Percentiles rank a stretch among this genome's conserved stretches.
These are phyloP conservation scores for Nitzschia putrida DNA, from an alignment of 108 stramenopile species.

Conservation along the genomic window DNA sequence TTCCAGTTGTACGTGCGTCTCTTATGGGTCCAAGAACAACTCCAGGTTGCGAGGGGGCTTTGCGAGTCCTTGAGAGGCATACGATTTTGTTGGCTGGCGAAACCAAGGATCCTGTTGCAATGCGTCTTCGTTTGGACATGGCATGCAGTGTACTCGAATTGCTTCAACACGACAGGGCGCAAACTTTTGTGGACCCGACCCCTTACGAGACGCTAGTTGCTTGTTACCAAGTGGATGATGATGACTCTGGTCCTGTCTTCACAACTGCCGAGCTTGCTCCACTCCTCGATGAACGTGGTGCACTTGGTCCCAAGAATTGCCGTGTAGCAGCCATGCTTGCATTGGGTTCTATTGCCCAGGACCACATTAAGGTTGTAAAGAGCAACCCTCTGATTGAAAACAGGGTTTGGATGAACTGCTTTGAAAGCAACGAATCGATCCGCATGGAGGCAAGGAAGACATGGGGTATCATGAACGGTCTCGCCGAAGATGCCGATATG, in stretches of 20 bases:
- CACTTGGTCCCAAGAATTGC: slow-evolving; percentile 69
- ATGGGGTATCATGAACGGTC: slow-evolving; percentile 58
- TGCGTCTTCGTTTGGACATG: slow-evolving; percentile 73
- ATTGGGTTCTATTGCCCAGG: slow-evolving; percentile 58
- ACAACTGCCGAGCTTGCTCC: slow-evolving; percentile 75
- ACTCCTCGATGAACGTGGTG: slow-evolving; percentile 76
- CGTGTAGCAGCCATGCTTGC: slow-evolving; percentile 76
- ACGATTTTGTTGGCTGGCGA: slow-evolving; percentile 62
- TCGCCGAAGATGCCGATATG: slow-evolving; percentile 22
- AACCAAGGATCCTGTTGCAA: slow-evolving; percentile 48
- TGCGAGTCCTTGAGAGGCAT: slow-evolving; percentile 77
- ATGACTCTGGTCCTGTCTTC: slow-evolving; percentile 37
- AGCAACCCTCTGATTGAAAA: slow-evolving; percentile 84
- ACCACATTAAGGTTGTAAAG: slow-evolving; percentile 63
- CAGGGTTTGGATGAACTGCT: slow-evolving; percentile 85
- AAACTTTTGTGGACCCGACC: slow-evolving; percentile 79
- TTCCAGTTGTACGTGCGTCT: slow-evolving; percentile 77
- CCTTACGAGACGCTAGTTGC: slow-evolving; percentile 72
- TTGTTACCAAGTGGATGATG: slow-evolving; percentile 58
- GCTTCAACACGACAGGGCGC: slow-evolving; percentile 76
- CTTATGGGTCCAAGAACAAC: slow-evolving; percentile 78
- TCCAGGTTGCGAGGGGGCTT: slow-evolving; percentile 78
- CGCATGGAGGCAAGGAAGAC: slow-evolving; percentile 63
- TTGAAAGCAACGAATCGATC: slow-evolving; percentile 61
- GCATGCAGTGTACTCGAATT: slow-evolving; percentile 69